Conservation (phyloP, 192 early-diverging fungal genomes). For the Podochytrium sp. region DNA sequence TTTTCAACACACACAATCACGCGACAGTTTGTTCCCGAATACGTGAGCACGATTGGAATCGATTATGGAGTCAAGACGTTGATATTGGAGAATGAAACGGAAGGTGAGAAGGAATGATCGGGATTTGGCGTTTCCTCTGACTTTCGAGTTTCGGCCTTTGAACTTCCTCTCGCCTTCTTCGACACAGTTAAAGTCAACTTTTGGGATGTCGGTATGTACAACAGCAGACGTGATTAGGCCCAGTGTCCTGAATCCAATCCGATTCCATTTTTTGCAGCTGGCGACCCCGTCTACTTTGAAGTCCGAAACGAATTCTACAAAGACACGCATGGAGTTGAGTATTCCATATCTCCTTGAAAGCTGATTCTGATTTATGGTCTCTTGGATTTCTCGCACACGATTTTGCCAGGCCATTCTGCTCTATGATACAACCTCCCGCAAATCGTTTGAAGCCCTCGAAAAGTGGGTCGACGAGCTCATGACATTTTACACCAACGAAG, state of each 20-base stretch:
- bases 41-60: slow-evolving; percentile 64
- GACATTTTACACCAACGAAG: slow-evolving; percentile 38
- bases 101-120: slow-evolving; percentile 13
- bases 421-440: slow-evolving; percentile 39
- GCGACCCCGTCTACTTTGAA: slow-evolving; percentile 56
- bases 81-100: slow-evolving; percentile 38
- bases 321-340: slow-evolving; percentile 55
- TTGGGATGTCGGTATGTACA: slow-evolving; percentile 53
- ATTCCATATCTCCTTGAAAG: background rate
- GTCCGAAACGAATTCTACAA: slow-evolving; percentile 69
- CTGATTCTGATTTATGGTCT: background rate
- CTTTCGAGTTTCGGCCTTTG: too few species aligned
- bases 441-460: slow-evolving; percentile 42
- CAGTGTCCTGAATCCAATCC: background rate
- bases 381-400: background rate
- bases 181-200: slow-evolving; percentile 68
- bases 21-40: slow-evolving; percentile 54
- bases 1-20: background rate
- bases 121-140: background rate
- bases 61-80: slow-evolving; percentile 66
- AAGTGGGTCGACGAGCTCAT: slow-evolving; percentile 53
- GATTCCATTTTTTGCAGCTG: slow-evolving; percentile 31
- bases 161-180: background rate
- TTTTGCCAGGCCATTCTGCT: slow-evolving; percentile 44
- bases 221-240: background rate